A percentile compares a stretch with the other conserved stretches of the same genome.
These are phyloP conservation scores for Starmerella sirachaensis DNA, from an alignment of 805 yeast species.

Conservation along the genomic window DNA sequence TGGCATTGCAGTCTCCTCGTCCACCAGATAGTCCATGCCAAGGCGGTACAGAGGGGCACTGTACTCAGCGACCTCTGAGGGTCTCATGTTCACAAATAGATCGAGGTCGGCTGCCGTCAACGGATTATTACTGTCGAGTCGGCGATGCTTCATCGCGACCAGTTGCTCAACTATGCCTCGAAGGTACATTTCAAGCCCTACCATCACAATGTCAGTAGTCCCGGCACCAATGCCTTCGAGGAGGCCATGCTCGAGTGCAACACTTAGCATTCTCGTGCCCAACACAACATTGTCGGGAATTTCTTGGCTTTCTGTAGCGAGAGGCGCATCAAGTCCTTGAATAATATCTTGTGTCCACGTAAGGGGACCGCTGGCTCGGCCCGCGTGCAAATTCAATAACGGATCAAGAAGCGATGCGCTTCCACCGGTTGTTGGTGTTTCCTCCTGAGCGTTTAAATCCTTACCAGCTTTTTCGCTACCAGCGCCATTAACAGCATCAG, in stretches of 20 bases:
- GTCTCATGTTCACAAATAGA: conserved; percentile 26
- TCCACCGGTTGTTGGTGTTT: background rate
- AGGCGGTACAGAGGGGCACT: conserved; percentile 29
- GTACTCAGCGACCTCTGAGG: conserved; percentile 28
- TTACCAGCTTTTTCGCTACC: background rate
- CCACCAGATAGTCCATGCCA: conserved; percentile 26
- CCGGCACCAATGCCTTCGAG: conserved; percentile 68
- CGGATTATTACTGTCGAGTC: conserved; percentile 28
- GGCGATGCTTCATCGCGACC: conserved; percentile 26
- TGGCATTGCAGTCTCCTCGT: conserved; percentile 25
- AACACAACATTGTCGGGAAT: conserved; percentile 69
- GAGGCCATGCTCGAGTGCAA: conserved; percentile 80
- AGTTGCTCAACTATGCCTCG: conserved; percentile 55
- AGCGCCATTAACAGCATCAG: background rate
- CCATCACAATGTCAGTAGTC: conserved; percentile 59
- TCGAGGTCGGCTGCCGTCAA: conserved; percentile 29
- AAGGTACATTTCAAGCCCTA: conserved; percentile 76
- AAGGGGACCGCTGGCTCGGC: conserved; percentile 22
- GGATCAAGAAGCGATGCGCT: conserved; percentile 13
- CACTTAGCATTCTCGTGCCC: conserved; percentile 59
- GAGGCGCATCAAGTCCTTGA: conserved; percentile 71
- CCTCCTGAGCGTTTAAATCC: no score
- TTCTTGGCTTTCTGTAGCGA: conserved; percentile 65
- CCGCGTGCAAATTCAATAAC: conserved; percentile 23
- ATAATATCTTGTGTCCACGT: conserved; percentile 90